phyloP scores from a whole-genome alignment of 164 flowering plant genomes.

The Sedum album region DNA sequence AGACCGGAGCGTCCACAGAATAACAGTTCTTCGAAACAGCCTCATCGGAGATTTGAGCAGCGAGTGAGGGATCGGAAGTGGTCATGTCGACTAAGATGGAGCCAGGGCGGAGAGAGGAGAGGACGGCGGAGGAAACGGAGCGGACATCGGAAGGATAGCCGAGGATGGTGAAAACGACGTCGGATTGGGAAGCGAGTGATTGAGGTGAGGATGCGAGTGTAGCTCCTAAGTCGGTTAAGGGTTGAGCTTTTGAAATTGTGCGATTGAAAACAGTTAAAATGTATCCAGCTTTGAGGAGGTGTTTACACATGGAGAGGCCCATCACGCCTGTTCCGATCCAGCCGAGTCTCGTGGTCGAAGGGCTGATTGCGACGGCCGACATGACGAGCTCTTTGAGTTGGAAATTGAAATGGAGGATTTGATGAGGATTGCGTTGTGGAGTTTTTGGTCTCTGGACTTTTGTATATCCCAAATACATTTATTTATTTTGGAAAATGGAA shows the following conservation, averaged over 20 bases:
- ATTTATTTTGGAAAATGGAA: no score
- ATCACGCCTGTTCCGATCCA: constrained; percentile 99
- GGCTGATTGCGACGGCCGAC: constrained; percentile 42
- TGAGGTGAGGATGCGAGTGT: constrained; percentile 50
- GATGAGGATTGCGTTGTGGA: not conserved
- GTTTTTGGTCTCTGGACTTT: no score
- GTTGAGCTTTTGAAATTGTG: constrained; percentile 77
- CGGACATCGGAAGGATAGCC: constrained; percentile 95
- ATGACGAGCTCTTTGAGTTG: constrained; percentile 29
- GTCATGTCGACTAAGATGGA: constrained; percentile 84
- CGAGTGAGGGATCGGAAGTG: constrained; percentile 89
- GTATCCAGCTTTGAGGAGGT: constrained; percentile 79
- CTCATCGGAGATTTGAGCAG: constrained; percentile 45
- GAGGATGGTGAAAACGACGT: constrained; percentile 94
- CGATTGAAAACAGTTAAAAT: constrained; percentile 86
- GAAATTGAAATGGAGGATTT: constrained; percentile 3
- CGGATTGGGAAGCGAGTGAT: constrained; percentile 65
- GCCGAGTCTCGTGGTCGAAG: constrained; percentile 63
- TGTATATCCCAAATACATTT: no score
- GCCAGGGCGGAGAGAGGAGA: constrained; percentile 51
- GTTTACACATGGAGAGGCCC: constrained; percentile 89
- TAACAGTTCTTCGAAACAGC: constrained; percentile 42
- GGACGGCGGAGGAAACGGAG: constrained; percentile 60
- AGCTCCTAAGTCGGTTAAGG: constrained; percentile 71
- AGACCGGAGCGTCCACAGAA: constrained; percentile 84